A percentile compares a stretch with the other conserved stretches of the same genome.
phyloP scores from a whole-genome alignment of 495 filamentous ascomycete species.

The Viridothelium virens region DNA sequence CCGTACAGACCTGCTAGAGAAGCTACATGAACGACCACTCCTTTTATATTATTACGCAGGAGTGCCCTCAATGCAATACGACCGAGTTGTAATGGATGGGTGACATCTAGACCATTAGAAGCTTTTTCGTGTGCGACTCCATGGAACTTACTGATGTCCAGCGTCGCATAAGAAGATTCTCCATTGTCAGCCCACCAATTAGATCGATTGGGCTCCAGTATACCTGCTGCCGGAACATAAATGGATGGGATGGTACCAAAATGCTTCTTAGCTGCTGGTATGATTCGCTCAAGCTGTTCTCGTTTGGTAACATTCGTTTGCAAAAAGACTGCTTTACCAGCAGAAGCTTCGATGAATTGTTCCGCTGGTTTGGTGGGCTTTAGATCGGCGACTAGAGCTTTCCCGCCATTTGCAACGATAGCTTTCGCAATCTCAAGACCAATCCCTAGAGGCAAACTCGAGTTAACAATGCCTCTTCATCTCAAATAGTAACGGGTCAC shows the following conservation, averaged over 20 bases:
- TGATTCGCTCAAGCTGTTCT: slow-evolving; percentile 27
- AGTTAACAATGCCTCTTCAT: background rate
- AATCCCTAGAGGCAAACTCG: slow-evolving; percentile 22
- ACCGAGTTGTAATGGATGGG: slow-evolving; percentile 36
- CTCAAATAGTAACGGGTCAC: slow-evolving; percentile 2
- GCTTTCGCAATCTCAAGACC: slow-evolving; percentile 30
- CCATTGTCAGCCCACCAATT: slow-evolving; percentile 9
- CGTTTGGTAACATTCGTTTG: slow-evolving; percentile 35
- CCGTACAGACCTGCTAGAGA: slow-evolving; percentile 29
- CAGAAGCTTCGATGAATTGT: slow-evolving; percentile 22
- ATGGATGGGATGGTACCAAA: slow-evolving; percentile 34
- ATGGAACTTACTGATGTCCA: slow-evolving; percentile 12
- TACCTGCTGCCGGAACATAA: slow-evolving; percentile 31
- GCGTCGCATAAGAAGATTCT: no score
- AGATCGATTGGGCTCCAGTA: slow-evolving; percentile 30
- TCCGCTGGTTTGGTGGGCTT: slow-evolving; percentile 27
- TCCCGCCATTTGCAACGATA: slow-evolving; percentile 23
- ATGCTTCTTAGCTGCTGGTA: slow-evolving; percentile 26
- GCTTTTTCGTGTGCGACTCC: slow-evolving; percentile 13
- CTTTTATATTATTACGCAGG: slow-evolving; percentile 29
- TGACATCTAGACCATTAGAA: slow-evolving; percentile 32
- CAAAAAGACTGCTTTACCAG: slow-evolving; percentile 26
- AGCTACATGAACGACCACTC: slow-evolving; percentile 27
- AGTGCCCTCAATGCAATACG: slow-evolving; percentile 35
- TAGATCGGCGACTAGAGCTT: slow-evolving; percentile 34